Conservation (phyloP, 164 flowering plant genomes). For the Litsea cubeba region DNA sequence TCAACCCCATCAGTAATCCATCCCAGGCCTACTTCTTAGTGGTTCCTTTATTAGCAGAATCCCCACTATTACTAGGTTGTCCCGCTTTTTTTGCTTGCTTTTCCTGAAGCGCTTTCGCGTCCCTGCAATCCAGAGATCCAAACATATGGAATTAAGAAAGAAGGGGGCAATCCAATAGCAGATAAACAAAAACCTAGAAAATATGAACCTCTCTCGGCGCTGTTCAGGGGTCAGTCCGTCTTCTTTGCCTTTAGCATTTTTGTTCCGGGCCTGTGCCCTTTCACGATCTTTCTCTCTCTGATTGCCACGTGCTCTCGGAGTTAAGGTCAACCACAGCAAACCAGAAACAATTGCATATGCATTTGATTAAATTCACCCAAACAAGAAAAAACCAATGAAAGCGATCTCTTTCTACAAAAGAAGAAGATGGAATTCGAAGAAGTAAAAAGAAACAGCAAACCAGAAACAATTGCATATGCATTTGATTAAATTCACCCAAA, state of each 20-base stretch:
- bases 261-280: constrained; percentile 41
- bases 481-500: too few relatives aligned
- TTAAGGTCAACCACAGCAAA: constrained; percentile 17
- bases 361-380: too few relatives aligned
- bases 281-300: constrained; percentile 52
- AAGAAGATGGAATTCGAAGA: too few relatives aligned
- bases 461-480: too few relatives aligned
- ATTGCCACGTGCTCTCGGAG: constrained; percentile 33
- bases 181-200: not conserved
- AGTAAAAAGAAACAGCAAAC: too few relatives aligned
- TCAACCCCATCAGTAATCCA: not conserved
- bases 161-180: not conserved
- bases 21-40: constrained; percentile 27
- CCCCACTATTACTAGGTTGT: constrained; percentile 25
- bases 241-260: constrained; percentile 31
- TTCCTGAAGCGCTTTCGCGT: constrained; percentile 85
- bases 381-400: too few relatives aligned
- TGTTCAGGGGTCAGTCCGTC: constrained; percentile 69
- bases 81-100: constrained; percentile 74
- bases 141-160: not conserved
- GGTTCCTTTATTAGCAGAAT: constrained; percentile 35
- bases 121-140: constrained; percentile 31
- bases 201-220: constrained; percentile 68
- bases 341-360: too few relatives aligned
- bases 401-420: too few relatives aligned